Evolutionary conservation across 2,329 filamentous ascomycete species (phyloP), one percentile per base, ranked within the genome.

Genomic region (Proliferodiscus dingleyae): DNA sequence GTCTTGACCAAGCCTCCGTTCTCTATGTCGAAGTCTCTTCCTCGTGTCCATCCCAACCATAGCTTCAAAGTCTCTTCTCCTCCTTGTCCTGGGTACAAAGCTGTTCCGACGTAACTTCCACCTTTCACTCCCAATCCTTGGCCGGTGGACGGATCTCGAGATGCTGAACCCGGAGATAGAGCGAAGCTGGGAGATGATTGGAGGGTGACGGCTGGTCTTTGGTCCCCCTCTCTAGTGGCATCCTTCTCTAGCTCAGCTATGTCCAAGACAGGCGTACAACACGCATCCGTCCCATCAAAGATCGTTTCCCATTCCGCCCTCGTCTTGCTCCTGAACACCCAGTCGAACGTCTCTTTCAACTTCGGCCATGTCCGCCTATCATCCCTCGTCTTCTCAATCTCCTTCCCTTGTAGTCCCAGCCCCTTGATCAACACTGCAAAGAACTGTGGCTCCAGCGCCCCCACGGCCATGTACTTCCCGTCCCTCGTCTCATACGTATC

Each of bases 241-340:
- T 69, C 62, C 2, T 49, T 57, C 56, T 88, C 78, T 34, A 95
- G 70, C 67, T 95, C 89, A 0, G 56, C 60, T 54, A 89, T 87
- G 26, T 81, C 82, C 33, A 95, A 70, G 1, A 97, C 87, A 0
- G 91, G 91, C n/a, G 87, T 89, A 52, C 85, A 89, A 65, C 91
- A 97, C 1, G 91, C 91, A 68, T 97, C 91, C 0, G 87, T 93
- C 9, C 86, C 87, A 63, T 95, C 87, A 63, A 96, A 97, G 5
- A 95, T 71, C 3, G 50, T 63, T 66, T 95, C 91, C 91, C 91
- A 97, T 63, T 95, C 84, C 0, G 66, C 62, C 26, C 90, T 75
- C 4, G 84, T 85, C 68, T 81, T 88, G 36, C 70, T 66, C 63
- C 74, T 79, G 65, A 97, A 96, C 0, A 70, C 71, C 3, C 62